Conservation (phyloP, 1,139 yeast genomes). For the Candida freyschussii region DNA sequence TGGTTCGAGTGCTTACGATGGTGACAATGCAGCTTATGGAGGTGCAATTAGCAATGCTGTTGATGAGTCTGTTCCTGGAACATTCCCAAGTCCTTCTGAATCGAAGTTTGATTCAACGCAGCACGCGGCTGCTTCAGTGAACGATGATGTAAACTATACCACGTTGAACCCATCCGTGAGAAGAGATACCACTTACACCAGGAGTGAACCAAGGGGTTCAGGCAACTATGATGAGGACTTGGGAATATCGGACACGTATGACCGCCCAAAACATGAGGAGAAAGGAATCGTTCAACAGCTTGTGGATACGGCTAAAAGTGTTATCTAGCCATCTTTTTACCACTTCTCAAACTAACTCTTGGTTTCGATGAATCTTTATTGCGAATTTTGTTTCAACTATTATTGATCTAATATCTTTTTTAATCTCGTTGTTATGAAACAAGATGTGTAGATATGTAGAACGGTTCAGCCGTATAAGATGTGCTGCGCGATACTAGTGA, state of each 20-base stretch:
- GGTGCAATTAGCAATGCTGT: neutral
- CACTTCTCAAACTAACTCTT: too few relatives aligned
- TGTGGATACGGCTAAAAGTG: slow-evolving; percentile 6
- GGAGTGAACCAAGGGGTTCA: slow-evolving; percentile 5
- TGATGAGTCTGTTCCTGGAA: slow-evolving; percentile 9
- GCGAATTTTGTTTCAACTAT: too few relatives aligned
- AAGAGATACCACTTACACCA: neutral
- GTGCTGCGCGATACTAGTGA: too few relatives aligned
- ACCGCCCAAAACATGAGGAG: neutral
- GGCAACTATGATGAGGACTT: slow-evolving; percentile 1
- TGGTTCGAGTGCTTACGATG: neutral
- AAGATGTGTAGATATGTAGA: too few relatives aligned
- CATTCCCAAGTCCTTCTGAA: slow-evolving; percentile 12
- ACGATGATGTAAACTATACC: slow-evolving; percentile 3
- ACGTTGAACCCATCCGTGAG: neutral
- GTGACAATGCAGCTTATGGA: neutral
- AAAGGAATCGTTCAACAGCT: slow-evolving; percentile 4
- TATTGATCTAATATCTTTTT: too few relatives aligned
- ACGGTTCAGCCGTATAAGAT: too few relatives aligned
- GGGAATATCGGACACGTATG: slow-evolving; percentile 1
- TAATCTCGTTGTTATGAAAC: too few relatives aligned
- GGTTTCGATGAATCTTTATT: too few relatives aligned
- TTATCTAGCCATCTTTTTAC: slow-evolving; percentile 2
- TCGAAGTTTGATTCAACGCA: neutral
- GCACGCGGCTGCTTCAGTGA: neutral